These are phyloP conservation scores for Camillea tinctor DNA, from an alignment of 2,329 filamentous ascomycete genomes.

Conservation along the genomic window DNA sequence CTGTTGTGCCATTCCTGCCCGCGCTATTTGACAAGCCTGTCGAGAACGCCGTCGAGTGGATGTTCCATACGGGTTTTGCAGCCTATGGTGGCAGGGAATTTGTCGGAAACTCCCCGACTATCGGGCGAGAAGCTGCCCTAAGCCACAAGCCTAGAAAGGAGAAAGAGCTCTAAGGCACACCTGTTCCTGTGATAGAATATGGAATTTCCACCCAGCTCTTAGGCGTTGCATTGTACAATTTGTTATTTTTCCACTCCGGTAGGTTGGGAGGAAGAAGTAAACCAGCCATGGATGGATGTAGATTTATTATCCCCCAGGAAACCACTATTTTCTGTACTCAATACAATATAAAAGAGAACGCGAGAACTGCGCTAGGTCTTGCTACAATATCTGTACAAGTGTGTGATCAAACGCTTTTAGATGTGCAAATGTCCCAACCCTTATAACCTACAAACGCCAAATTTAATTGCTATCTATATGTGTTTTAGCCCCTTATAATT, in stretches of 20 bases:
- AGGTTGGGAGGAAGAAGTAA: not conserved
- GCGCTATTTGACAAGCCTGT: constrained; percentile 88
- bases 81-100: constrained; percentile 62
- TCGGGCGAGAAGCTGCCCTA: constrained; percentile 50
- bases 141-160: constrained; percentile 43
- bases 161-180: constrained; percentile 30
- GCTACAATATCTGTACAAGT: not conserved
- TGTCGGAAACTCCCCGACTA: constrained; percentile 54
- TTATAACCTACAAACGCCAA: constrained; percentile 19
- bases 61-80: constrained; percentile 80
- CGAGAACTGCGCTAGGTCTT: not conserved
- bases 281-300: not conserved
- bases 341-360: not conserved
- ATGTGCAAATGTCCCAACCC: constrained; percentile 17
- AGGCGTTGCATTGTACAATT: not conserved
- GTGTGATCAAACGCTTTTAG: not conserved
- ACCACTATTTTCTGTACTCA: not conserved
- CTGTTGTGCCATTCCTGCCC: constrained; percentile 79
- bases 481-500: constrained; percentile 27
- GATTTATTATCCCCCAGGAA: not conserved
- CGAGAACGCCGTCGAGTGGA: constrained; percentile 86
- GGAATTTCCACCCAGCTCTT: not conserved
- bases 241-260: not conserved
- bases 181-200: not conserved
- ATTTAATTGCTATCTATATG: constrained; percentile 13